phyloP scores from a whole-genome alignment of 352 stramenopile genomes.

The Pythium sp. region DNA sequence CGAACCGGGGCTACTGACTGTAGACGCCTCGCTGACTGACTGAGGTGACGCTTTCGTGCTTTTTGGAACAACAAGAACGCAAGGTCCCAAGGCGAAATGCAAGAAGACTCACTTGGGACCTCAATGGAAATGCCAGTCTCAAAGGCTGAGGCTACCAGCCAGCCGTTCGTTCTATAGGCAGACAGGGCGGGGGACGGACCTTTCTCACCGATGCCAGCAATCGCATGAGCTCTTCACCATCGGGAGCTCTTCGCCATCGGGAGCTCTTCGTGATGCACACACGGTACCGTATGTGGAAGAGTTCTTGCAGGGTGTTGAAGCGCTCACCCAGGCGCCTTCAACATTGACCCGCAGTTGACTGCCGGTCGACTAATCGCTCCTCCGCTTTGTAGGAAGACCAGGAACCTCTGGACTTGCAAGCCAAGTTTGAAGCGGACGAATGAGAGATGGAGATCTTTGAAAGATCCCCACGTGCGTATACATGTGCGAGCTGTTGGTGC shows the following conservation, averaged over 20 bases:
- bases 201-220: not conserved
- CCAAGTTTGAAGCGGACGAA: not conserved
- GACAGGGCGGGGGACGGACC: not conserved
- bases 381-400: not conserved
- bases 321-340: not conserved
- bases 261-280: not conserved
- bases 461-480: not conserved
- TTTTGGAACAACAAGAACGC: not conserved
- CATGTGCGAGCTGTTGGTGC: not conserved
- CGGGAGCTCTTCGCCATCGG: not conserved
- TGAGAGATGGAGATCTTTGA: not conserved
- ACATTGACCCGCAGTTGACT: slow-evolving; percentile 1
- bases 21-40: not conserved
- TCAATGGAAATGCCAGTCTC: not conserved
- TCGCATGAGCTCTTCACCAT: not conserved
- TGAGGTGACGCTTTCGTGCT: not conserved
- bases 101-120: not conserved
- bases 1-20: not conserved
- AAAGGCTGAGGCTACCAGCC: not conserved
- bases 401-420: not conserved
- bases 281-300: not conserved
- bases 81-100: not conserved
- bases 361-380: not conserved
- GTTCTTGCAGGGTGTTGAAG: not conserved
- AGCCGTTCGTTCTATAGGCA: not conserved